Base-by-base conservation (phyloP, 2,329 filamentous ascomycete genomes). In the Hymenoscyphus scutula region DNA sequence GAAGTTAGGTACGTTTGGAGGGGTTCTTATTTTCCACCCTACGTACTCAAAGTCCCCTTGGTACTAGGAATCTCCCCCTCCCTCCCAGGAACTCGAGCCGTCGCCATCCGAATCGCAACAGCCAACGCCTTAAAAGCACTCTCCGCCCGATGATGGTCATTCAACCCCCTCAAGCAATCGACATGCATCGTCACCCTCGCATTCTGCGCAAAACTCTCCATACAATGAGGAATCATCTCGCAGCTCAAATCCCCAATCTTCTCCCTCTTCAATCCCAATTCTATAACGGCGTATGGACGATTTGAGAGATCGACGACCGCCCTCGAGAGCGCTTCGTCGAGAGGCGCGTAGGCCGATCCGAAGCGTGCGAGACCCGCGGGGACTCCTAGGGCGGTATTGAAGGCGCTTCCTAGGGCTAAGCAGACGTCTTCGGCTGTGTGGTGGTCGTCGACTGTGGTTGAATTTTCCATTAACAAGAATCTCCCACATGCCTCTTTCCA, bases 401-500 rank as follows among this genome's bases (percentile, higher is more conserved):
- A 97, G 62, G 92, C 92, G 69, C 83, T 82, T 56, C 95, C 95
- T 25, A 99, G 86, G 15, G 94, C 92, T 68, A 99, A 89, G 79
- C 91, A 97, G 64, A 91, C 89, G 76, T 99, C 95, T 81, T 99
- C 95, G 67, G 93, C 90, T 8, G 94, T 97, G 84, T 99, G 95
- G 80, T 99, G 95, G 82, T 98, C 95, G 79, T 99, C 95, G 76
- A 99, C 92, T 94, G 45, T 53, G 15, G 13, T 58, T 17, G 56
- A 37, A 13, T 23, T 19, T 34, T 30, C 27, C 2, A 53, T 62
- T 48, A 59, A 53, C 53, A 19, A 55, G 11, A 30, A 23, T 13
- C 23, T 23, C n/a, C 17, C 19, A 45, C 45, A 23, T 13, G 19
- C 29, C 25, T 15, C n/a, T n/a, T n/a, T n/a, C n/a, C n/a, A n/a